Percentiles rank a stretch among this genome's conserved stretches.
Evolutionary conservation across 2,329 filamentous ascomycete species (phyloP).

Genomic region (Orbilia oligospora): DNA sequence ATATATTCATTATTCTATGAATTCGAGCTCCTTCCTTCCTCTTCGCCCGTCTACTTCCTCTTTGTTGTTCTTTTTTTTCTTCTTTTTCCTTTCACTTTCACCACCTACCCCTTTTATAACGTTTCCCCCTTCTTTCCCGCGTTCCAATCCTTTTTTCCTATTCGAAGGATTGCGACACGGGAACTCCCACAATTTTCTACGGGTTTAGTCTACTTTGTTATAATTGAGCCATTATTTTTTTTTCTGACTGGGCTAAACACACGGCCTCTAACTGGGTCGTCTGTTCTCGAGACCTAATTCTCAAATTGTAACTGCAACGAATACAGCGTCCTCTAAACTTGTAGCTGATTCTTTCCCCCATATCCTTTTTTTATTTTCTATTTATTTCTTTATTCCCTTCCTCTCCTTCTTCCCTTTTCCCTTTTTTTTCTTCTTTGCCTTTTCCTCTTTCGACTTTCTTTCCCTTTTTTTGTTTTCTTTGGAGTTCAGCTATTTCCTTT

Average conservation of each 20-base stretch:
- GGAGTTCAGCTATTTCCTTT: slow-evolving; percentile 61
- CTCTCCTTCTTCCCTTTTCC: no score
- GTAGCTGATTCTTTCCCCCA: slow-evolving; percentile 58
- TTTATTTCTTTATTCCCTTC: slow-evolving; percentile 53
- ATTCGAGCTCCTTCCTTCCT: slow-evolving; percentile 11
- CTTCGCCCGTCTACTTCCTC: slow-evolving; percentile 19
- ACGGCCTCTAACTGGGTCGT: slow-evolving; percentile 7
- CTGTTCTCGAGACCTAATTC: not conserved
- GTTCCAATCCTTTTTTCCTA: slow-evolving; percentile 19
- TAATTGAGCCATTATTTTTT: slow-evolving; percentile 58
- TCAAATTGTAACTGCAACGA: slow-evolving; percentile 40
- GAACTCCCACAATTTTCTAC: slow-evolving; percentile 27
- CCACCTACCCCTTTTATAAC: slow-evolving; percentile 31
- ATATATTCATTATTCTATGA: slow-evolving; percentile 26
- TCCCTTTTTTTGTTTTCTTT: no score
- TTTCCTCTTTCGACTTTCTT: no score
- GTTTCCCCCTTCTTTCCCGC: slow-evolving; percentile 33
- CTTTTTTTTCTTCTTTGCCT: no score
- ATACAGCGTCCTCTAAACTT: slow-evolving; percentile 58
- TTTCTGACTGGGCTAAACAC: slow-evolving; percentile 36
- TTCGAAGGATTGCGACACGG: slow-evolving; percentile 23
- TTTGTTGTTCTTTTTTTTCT: slow-evolving; percentile 24
- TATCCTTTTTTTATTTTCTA: slow-evolving; percentile 52
- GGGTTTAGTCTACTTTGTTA: slow-evolving; percentile 56
- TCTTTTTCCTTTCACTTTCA: slow-evolving; percentile 17